A percentile compares a stretch with the other conserved stretches of the same genome.
phyloP scores from a whole-genome alignment of 148 eudicot species.

The Simmondsia chinensis region DNA sequence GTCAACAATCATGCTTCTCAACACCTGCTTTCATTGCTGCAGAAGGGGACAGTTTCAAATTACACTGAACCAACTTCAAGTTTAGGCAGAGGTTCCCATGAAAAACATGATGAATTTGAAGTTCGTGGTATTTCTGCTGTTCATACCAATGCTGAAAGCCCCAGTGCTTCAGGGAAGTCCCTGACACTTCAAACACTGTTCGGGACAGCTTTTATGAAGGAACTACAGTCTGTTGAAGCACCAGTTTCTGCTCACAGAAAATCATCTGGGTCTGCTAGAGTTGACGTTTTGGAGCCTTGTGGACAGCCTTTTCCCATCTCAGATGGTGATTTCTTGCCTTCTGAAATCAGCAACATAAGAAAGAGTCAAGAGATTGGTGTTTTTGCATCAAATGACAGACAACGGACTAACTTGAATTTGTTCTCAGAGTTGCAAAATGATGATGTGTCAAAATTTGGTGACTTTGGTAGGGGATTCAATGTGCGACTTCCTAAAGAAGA shows the following conservation, averaged over 20 bases:
- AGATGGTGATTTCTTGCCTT: constrained; percentile 17
- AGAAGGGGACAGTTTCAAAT: constrained; percentile 34
- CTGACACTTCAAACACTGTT: constrained; percentile 77
- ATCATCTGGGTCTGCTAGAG: constrained; percentile 27
- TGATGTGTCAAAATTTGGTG: too few relatives aligned
- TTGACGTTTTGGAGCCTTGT: constrained; percentile 21
- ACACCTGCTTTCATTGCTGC: constrained; percentile 78
- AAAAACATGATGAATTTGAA: constrained; percentile 11
- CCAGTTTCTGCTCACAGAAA: constrained; percentile 66
- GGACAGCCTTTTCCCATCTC: constrained; percentile 13
- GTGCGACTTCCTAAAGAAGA: constrained; percentile 33
- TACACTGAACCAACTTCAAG: constrained; percentile 7
- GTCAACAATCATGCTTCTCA: constrained; percentile 58
- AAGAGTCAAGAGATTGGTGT: constrained; percentile 14
- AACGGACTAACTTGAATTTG: constrained; percentile 2
- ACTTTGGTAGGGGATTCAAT: too few relatives aligned
- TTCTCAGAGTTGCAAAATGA: too few relatives aligned
- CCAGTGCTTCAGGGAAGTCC: constrained; percentile 24
- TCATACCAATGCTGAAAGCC: constrained; percentile 19
- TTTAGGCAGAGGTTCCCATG: constrained; percentile 21
- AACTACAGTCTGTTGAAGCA: constrained; percentile 65
- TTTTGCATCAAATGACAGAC: constrained; percentile 19
- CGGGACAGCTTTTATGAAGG: constrained; percentile 88
- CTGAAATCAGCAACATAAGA: constrained; percentile 21
- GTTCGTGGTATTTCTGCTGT: constrained; percentile 10